Evolutionary conservation across 306 rosid genomes (phyloP), one percentile per base, ranked within the genome.

Genomic region (Cercis canadensis): DNA sequence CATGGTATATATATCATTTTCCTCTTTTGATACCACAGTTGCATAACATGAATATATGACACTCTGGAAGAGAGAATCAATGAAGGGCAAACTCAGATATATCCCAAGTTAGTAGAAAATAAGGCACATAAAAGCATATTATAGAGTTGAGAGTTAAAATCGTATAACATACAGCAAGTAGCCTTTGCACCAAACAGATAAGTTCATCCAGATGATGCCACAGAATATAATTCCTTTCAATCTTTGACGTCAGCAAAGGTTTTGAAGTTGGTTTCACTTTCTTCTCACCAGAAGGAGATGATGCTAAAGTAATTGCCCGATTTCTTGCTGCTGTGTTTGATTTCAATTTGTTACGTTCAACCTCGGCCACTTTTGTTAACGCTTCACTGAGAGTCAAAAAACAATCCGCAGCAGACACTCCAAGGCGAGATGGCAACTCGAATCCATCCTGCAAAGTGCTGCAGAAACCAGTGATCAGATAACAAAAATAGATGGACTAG

Each of bases 401-500:
- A 78, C 98, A 90, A 83, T 93, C 98, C 52, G 94, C 92, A 4
- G 97, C 96, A 52, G 89, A 86, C 63, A 90, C 86, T 17, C 90
- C 85, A 55, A 93, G 97, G 70, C 98, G 96, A 58, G 98, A 84
- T 43, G 98, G 98, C 65, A 93, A 77, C 80, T 93, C 96, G 84
- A 82, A 90, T 62, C 96, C 96, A 72, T 84, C 96, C 87, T 84
- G 92, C 82, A 81, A 69, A 52, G 69, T 77, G 84, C 98, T 93
- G 83, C 77, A 72, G 66, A 63, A 68, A 69, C 76, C 51, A 57
- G 75, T 8, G 8, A 52, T 64, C 55, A 53, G 37, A 59, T 53
- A 79, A 70, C 46, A 24, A 70, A 44, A 80, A 49, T 11, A 14
- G 39, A 75, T 31, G 56, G 60, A 21, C 32, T n/a, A 54, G 34